Evolutionary conservation across 305 asterid genomes (phyloP).

Genomic region (Rubia tinctorum): DNA sequence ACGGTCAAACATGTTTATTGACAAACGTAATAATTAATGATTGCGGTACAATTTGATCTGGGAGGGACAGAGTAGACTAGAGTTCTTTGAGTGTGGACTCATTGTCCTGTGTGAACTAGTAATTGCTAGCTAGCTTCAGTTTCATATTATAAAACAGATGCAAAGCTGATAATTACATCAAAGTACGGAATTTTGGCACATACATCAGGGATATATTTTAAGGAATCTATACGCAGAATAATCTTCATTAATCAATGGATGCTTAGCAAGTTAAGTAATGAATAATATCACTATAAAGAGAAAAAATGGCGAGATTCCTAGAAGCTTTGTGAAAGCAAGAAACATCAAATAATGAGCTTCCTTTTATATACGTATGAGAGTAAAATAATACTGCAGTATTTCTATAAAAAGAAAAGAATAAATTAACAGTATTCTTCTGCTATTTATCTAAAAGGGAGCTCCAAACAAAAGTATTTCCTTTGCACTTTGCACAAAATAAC

Average conservation of each 20-base stretch:
- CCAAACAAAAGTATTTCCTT: conserved; percentile 23
- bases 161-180: background rate
- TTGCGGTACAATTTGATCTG: no score
- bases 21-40: no score
- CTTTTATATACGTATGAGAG: conserved; percentile 15
- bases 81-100: no score
- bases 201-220: no score
- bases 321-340: conserved; percentile 25
- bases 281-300: background rate
- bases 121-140: background rate
- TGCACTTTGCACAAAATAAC: conserved; percentile 17
- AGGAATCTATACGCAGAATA: background rate
- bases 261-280: background rate
- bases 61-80: no score
- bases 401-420: conserved; percentile 32
- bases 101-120: no score
- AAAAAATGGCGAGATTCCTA: conserved; percentile 16
- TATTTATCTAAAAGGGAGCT: conserved; percentile 22
- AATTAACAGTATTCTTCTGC: conserved; percentile 23
- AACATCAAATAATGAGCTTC: conserved; percentile 3
- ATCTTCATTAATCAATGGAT: background rate
- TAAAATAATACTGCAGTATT: conserved; percentile 20
- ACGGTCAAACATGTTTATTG: no score
- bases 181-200: background rate
- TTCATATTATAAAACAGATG: background rate